These are phyloP conservation scores for Phaeolepiota aurea DNA, from an alignment of 768 basidiomycete genomes.

Conservation along the genomic window DNA sequence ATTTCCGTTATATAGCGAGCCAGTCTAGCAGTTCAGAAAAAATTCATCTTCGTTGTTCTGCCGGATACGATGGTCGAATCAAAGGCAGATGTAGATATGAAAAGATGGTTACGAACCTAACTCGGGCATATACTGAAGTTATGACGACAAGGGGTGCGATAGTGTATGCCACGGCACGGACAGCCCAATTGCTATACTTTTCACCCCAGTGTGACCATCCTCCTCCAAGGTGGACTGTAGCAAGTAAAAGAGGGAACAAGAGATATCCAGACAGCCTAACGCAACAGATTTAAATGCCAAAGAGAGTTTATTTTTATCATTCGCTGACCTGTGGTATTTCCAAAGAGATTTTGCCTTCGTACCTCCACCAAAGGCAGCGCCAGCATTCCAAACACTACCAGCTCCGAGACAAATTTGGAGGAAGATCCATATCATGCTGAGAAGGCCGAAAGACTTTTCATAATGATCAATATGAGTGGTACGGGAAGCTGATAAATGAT, in stretches of 20 bases:
- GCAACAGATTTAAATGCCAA: neutral
- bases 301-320: neutral
- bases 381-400: constrained; percentile 72
- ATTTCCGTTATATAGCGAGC: too few species aligned
- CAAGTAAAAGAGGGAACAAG: constrained; percentile 49
- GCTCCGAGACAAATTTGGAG: constrained; percentile 57
- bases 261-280: constrained; percentile 66
- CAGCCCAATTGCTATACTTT: constrained; percentile 21
- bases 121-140: constrained; percentile 33
- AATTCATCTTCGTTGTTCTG: constrained; percentile 61
- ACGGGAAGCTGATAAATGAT: neutral
- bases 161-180: constrained; percentile 43
- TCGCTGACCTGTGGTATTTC: constrained; percentile 71
- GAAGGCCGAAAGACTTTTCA: constrained; percentile 66
- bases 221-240: constrained; percentile 65
- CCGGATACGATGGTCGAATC: neutral
- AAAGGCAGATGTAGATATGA: too few species aligned
- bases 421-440: constrained; percentile 52
- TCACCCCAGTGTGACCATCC: constrained; percentile 56
- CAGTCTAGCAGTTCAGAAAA: constrained; percentile 23
- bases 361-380: constrained; percentile 63
- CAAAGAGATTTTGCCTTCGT: constrained; percentile 65
- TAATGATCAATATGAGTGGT: constrained; percentile 1
- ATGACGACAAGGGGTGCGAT: constrained; percentile 45
- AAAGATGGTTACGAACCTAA: constrained; percentile 38